These are phyloP conservation scores for Lentinus polychrous DNA, from an alignment of 1,284 basidiomycete species.

Conservation along the genomic window DNA sequence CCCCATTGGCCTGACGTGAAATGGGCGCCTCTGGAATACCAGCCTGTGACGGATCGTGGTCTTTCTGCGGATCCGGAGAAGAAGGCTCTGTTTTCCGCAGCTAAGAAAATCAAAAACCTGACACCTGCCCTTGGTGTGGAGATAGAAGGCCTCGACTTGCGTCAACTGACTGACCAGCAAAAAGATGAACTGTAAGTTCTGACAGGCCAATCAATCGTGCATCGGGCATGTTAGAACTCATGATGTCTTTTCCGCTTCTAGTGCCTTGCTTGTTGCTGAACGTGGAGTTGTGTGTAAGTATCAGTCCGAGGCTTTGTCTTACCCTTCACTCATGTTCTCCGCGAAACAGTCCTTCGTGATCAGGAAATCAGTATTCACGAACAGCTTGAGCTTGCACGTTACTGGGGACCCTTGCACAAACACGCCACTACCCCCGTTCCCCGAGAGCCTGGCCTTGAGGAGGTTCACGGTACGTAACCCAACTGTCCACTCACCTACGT, in stretches of 20 bases:
- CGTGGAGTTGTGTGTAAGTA: conserved; percentile 61
- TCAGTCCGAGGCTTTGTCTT: neutral
- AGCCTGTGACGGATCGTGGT: conserved; percentile 59
- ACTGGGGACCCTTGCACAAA: conserved; percentile 78
- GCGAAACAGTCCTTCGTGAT: conserved; percentile 54
- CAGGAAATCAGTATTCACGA: conserved; percentile 64
- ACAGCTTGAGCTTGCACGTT: conserved; percentile 64
- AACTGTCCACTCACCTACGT: neutral
- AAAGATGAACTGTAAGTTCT: conserved; percentile 59
- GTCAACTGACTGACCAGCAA: conserved; percentile 49
- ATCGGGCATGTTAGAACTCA: neutral
- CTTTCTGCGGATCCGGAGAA: conserved; percentile 54
- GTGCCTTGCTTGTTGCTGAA: conserved; percentile 63
- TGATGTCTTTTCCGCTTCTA: conserved; percentile 19
- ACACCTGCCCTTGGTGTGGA: conserved; percentile 65
- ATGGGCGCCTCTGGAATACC: conserved; percentile 57
- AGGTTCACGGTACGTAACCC: conserved; percentile 58
- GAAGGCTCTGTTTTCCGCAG: conserved; percentile 48
- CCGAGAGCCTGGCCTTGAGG: conserved; percentile 62
- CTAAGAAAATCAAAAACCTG: conserved; percentile 50
- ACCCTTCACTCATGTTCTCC: conserved; percentile 11
- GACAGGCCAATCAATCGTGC: neutral
- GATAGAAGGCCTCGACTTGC: conserved; percentile 54
- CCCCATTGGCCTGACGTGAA: conserved; percentile 57
- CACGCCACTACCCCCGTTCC: conserved; percentile 79